Evolutionary conservation across 2,329 filamentous ascomycete species (phyloP).

Genomic region (Phaeosphaeria sp.): DNA sequence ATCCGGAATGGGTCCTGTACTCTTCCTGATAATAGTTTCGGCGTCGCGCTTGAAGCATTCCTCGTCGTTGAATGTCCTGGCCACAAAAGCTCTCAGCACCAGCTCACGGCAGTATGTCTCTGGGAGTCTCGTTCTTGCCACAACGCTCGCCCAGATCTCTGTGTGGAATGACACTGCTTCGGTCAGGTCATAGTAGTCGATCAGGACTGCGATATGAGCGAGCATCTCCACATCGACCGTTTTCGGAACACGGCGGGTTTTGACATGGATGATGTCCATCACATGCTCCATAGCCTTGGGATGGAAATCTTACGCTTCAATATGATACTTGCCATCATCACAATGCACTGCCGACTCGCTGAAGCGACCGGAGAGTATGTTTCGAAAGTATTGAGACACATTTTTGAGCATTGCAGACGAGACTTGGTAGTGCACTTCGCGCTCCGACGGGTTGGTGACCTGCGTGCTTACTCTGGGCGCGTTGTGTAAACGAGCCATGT

Average conservation of each 20-base stretch:
- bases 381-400: neutral
- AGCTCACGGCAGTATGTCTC: neutral
- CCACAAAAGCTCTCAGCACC: neutral
- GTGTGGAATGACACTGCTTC: neutral
- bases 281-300: constrained; percentile 50
- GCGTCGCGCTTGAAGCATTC: neutral
- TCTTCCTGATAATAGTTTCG: neutral
- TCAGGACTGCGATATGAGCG: constrained; percentile 51
- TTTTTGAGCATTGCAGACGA: neutral
- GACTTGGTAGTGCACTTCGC: neutral
- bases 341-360: neutral
- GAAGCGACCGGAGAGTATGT: neutral
- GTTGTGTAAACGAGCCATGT: neutral
- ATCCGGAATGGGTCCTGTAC: neutral
- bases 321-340: neutral
- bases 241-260: constrained; percentile 48
- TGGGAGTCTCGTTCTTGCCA: neutral
- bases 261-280: constrained; percentile 56
- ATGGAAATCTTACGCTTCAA: constrained; percentile 27
- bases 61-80: neutral
- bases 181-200: constrained; percentile 46
- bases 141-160: neutral
- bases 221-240: constrained; percentile 49
- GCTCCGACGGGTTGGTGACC: neutral
- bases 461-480: neutral